Percentiles rank a stretch among this genome's conserved stretches.
These are phyloP conservation scores for Aspergillus sp. DNA, from an alignment of 2,329 filamentous ascomycete genomes.

Conservation along the genomic window DNA sequence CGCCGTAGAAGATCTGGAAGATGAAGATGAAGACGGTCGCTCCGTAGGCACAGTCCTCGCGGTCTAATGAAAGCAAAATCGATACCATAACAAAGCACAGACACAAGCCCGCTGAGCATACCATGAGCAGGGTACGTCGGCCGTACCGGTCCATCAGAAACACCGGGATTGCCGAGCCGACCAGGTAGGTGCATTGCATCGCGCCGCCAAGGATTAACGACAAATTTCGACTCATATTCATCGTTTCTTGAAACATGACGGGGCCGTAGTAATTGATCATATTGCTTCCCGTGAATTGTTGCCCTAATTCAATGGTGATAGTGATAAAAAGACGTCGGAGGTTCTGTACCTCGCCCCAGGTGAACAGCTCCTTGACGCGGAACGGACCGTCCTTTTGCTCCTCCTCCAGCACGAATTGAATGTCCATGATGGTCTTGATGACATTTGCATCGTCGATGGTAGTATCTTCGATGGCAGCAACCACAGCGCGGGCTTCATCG, in stretches of 20 bases:
- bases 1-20: slow-evolving; percentile 48
- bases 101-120: slow-evolving; percentile 44
- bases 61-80: slow-evolving; percentile 40
- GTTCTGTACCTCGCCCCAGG: slow-evolving; percentile 34
- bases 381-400: slow-evolving; percentile 35
- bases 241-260: slow-evolving; percentile 41
- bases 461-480: slow-evolving; percentile 23
- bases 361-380: slow-evolving; percentile 39
- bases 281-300: slow-evolving; percentile 41
- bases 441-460: slow-evolving; percentile 15
- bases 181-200: slow-evolving; percentile 43
- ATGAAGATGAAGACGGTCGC: slow-evolving; percentile 50
- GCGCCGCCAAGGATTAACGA: slow-evolving; percentile 56
- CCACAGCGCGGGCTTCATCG: slow-evolving; percentile 27
- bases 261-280: slow-evolving; percentile 48
- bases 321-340: slow-evolving; percentile 37
- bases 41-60: slow-evolving; percentile 38
- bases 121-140: slow-evolving; percentile 44
- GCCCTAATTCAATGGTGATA: slow-evolving; percentile 38
- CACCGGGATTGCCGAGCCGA: slow-evolving; percentile 45
- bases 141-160: slow-evolving; percentile 47
- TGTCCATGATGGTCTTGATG: slow-evolving; percentile 22
- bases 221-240: slow-evolving; percentile 48
- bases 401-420: slow-evolving; percentile 24
- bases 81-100: slow-evolving; percentile 47